Evolutionary conservation across 2,329 filamentous ascomycete species (phyloP), one percentile per base, ranked within the genome.

Genomic region (Ophiostoma pallidulum): DNA sequence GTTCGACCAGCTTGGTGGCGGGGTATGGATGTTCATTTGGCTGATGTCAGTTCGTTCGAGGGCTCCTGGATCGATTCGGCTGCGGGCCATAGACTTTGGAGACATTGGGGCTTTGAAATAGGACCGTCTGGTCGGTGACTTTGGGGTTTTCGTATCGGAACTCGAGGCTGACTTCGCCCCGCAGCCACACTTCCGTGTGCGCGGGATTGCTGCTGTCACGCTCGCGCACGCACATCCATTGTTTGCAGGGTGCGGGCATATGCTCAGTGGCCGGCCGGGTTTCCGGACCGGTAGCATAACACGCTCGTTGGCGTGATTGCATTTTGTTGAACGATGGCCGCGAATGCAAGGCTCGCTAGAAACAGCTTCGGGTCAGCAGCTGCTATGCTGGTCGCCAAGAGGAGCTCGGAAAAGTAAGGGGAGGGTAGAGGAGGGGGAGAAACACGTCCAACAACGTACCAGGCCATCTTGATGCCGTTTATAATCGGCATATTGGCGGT

Each of bases 241-340:
- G 43, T 77, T 77, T 26, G 73, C 70, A 7, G 78, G 74, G 56
- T 86, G 82, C 46, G 82, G 81, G 57, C 82, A 86, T 46, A 75
- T 74, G 61, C 80, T 85, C 47, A 86, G 64, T 8, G 82, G 83
- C 42, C 83, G 73, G 16, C 83, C 83, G 14, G 83, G 82, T 58
- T 86, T 86, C 53, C 82, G 76, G 14, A 87, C 83, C 19, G 80
- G 78, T 4, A 85, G 70, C 71, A 86, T 78, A 29, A 85, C 66
- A 50, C 82, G 77, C 56, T 85, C 81, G 53, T 73, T 72, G 51
- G 71, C 73, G 60, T 87, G 83, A 41, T 75, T 80, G 63, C 83
- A 87, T 69, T 84, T 85, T 45, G 82, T 85, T 26, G 83, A 86
- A 57, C 83, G 79, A 63, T 87, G 83, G 48, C 83, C 83, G 58